Base-by-base conservation (phyloP, 2,329 filamentous ascomycete genomes). In the Drechslerella dactyloides region DNA sequence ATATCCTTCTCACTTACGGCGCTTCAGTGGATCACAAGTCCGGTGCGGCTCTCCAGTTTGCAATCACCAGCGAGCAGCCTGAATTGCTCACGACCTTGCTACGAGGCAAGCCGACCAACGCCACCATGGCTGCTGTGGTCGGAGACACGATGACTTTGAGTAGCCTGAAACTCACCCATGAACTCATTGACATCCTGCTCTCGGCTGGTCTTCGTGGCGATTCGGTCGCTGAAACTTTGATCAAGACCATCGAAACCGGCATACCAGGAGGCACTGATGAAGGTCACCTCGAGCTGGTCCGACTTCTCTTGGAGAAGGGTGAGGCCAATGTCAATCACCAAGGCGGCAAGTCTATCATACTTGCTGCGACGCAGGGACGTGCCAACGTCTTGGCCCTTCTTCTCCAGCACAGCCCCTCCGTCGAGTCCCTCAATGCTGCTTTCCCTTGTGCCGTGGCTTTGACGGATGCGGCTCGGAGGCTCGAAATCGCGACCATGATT, bases 151-250 rank as follows among this genome's bases (percentile, higher is more conserved):
- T 58, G 40, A 24, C 17, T 21, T 48, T 58, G 27, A 40, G 46
- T 17, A 27, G 33, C 30, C n/a, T 58, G 40, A 58, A 58, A 35
- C 17, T 30, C 8, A n/a, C 13, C 15, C 24, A 58, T 21, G 15
- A 8, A 8, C 55, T 58, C 23, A 17, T 48, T 50, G 55, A 58
- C 19, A 58, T 58, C 15, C 55, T 58, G 21, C 42, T 58, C 8
- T 48, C 55, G 15, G 55, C 55, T 35, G 55, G 55, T n/a, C 55
- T 58, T 58, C 55, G 55, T 19, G 55, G 55, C 10, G 55, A 58
- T 23, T 58, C 55, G 8, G 55, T 58, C 13, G 55, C 40, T 11
- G 55, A 58, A 48, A 58, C 55, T 30, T 48, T 58, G 21, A 58
- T 58, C 55, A 58, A 35, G 27, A 24, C 24, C 15, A 58, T 58